Evolutionary conservation across 2,329 filamentous ascomycete species (phyloP).

Genomic region (Aspergillus eucalypticola): DNA sequence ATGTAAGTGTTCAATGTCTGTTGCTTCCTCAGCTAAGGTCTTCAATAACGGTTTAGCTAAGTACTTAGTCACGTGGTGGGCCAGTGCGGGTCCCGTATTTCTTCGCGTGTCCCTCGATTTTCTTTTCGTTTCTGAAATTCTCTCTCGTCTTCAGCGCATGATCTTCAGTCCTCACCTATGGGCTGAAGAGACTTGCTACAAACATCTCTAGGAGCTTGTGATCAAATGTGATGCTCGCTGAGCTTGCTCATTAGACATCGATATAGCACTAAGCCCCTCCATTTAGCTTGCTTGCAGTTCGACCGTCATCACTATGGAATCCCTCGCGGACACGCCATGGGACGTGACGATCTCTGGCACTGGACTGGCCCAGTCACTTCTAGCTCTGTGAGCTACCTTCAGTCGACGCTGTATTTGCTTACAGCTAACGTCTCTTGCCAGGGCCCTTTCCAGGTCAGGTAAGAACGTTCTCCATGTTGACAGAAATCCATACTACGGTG

Average conservation of each 20-base stretch:
- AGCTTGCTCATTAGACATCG: conserved; percentile 16
- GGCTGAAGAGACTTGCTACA: conserved; percentile 16
- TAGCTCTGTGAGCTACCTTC: conserved; percentile 65
- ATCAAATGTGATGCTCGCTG: conserved; percentile 27
- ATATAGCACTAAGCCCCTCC: conserved; percentile 21
- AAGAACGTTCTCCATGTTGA: conserved; percentile 93
- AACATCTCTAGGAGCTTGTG: conserved; percentile 17
- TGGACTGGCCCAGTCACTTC: conserved; percentile 73
- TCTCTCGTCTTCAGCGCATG: conserved; percentile 15
- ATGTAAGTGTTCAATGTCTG: neutral
- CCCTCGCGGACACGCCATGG: conserved; percentile 71
- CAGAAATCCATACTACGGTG: conserved; percentile 84
- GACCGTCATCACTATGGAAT: conserved; percentile 61
- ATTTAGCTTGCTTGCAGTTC: conserved; percentile 19
- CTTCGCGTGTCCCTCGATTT: conserved; percentile 20
- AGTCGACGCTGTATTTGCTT: conserved; percentile 19
- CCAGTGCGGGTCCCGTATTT: conserved; percentile 22
- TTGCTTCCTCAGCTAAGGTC: neutral
- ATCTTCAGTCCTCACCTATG: conserved; percentile 20
- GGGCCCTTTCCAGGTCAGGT: conserved; percentile 85
- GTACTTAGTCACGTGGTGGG: conserved; percentile 21
- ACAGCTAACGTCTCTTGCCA: conserved; percentile 62
- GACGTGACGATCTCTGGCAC: conserved; percentile 79
- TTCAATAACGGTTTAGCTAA: neutral
- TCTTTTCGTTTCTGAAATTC: conserved; percentile 12